Base-by-base conservation (phyloP, 805 yeast genomes). In the Kluyveromyces aestuarii region DNA sequence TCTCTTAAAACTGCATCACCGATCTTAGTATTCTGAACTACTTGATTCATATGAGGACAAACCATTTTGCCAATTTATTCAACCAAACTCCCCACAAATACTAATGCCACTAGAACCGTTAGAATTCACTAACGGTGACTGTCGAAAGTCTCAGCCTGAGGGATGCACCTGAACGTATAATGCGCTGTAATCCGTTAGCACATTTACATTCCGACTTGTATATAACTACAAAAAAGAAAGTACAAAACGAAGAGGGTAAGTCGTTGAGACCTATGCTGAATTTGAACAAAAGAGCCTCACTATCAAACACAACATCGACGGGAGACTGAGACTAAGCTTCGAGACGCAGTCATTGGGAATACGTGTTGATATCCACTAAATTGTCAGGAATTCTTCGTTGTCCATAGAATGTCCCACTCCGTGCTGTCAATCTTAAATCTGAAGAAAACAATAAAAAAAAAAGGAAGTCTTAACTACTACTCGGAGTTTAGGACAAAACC, bases 1-100 rank as follows among this genome's bases (percentile, higher is more conserved):
- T 62, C 54, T 46, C 55, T 61, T 21, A 60, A 37, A 14, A 61
- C 58, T 16, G 61, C 61, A 25, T 58, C 63, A 30, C 57, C 58
- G 27, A 60, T 55, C 42, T 55, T 57, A 35, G 57, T 55, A 53
- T 62, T 71, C 57, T 52, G 71, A 58, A 64, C 54, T 10, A 62
- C 60, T 43, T 60, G 62, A 30, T 60, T 53, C 30, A 59, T 55
- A 52, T 64, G 68, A 7, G 49, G 57, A 47, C 68, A 64, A 30
- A 54, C 53, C 38, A 58, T 54, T 58, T 74, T 71, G 55, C 14
- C 35, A 30, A 13, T 30, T 30, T 30, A 30, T 30, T 11, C 7
- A 30, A 10, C 14, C 35, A 30, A 30, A 30, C 35, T 30, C 4
- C 35, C 35, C 25, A 21, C 25, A 21, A 21, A 21, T 21, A 7